Evolutionary conservation across 306 rosid genomes (phyloP).

Genomic region (Dicorynia guianensis): DNA sequence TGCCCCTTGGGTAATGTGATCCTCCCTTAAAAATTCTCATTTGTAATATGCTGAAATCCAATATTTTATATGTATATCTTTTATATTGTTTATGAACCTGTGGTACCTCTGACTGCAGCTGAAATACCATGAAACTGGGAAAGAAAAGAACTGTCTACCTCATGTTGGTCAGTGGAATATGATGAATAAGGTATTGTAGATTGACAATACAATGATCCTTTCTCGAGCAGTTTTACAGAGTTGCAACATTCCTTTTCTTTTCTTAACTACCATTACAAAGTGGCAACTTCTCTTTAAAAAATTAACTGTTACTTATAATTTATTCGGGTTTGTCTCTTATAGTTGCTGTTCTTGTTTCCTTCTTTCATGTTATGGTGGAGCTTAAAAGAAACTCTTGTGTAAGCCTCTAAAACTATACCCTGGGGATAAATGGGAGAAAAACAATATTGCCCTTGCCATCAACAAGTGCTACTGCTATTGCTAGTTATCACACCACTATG

Average conservation of each 20-base stretch:
- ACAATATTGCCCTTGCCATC: background rate
- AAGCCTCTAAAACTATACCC: background rate
- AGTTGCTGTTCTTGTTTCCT: background rate
- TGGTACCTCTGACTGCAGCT: constrained; percentile 59
- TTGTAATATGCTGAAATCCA: constrained; percentile 22
- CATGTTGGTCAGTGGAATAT: constrained; percentile 99
- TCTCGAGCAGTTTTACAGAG: background rate
- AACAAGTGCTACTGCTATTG: background rate
- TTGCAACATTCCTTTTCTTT: background rate
- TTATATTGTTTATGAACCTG: constrained; percentile 20
- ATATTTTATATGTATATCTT: background rate
- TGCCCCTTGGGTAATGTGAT: constrained; percentile 91
- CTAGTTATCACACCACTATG: background rate
- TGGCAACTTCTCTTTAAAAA: background rate
- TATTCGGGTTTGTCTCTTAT: background rate
- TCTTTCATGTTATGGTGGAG: background rate
- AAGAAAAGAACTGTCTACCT: constrained; percentile 95
- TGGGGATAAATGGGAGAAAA: background rate
- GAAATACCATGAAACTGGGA: constrained; percentile 92
- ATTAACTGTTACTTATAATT: background rate
- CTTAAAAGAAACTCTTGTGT: background rate
- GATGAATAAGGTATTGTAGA: constrained; percentile 89
- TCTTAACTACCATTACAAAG: background rate
- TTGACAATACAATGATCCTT: constrained; percentile 10
- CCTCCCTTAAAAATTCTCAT: constrained; percentile 23